Evolutionary conservation across 2,329 filamentous ascomycete genomes (phyloP), one percentile per base, ranked within the genome.

Genomic region (Penicillium digitatum): DNA sequence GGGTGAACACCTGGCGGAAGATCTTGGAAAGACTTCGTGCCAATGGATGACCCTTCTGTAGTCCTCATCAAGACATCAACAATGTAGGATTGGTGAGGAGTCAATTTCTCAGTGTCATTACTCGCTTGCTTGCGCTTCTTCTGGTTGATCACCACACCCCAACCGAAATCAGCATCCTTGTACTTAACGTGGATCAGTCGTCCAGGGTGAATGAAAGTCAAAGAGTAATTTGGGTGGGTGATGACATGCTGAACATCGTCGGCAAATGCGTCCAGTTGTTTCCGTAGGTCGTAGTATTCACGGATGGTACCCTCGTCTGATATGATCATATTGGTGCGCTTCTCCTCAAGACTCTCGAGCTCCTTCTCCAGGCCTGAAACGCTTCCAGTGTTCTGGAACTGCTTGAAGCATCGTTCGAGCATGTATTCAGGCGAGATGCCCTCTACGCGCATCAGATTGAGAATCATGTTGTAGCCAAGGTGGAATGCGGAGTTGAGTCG

Each of bases 381-480:
- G 63, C 88, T 91, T 11, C 93, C 89, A 2, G 90, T 90, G 66
- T 95, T 97, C 72, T 99, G 94, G 76, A 99, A 99, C 73, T 99
- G 94, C 73, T 90, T 95, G 78, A 99, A 99, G 70, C 94, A 99
- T 63, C 88, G 85, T 77, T 97, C 92, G n/a, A 99, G 80, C 94
- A 99, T 99, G 69, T 90, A 97, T 67, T 99, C 93, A 2, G 95
- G 94, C 9, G 92, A 97, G 48, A 99, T 95, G n/a, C 91, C 93
- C 72, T 99, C 94, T n/a, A 99, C 93, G 74, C 94, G 84, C 73
- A 97, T 87, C 58, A 99, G 77, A 69, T 99, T 99, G 55, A 99
- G 81, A 69, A 99, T 90, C 94, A 99, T 99, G 78, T 99, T 99
- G 80, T 99, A 99, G 31, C 94, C 92, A 16, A 99, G 82, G 71